Base-by-base conservation (phyloP, 768 basidiomycete species). In the Amanita inopinata region DNA sequence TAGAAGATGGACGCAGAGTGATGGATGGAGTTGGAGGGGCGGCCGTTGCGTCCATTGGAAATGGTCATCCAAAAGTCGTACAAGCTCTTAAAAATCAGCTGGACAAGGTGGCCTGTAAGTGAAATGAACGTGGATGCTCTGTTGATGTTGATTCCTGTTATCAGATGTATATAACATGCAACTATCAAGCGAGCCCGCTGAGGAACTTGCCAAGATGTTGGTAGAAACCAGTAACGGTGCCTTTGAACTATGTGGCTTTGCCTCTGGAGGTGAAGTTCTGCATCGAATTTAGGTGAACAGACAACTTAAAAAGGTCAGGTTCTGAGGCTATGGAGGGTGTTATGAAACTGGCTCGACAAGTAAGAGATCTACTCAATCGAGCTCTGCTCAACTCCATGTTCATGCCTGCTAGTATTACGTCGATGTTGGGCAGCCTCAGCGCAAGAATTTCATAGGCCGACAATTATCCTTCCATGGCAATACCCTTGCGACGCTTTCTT, bases 131-230 rank as follows among this genome's bases (percentile, higher is more conserved):
- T n/a, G n/a, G n/a, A 24, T 0, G 38, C 7, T 15, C 28, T 31
- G 38, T 25, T 6, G 18, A 38, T 10, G 17, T 14, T 14, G 30
- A 27, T 18, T 22, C 14, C 3, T 38, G 46, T 35, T 8, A n/a
- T n/a, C 17, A 89, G 88, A 90, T 70, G 81, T 87, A 4, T 92
- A 89, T 55, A 89, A 83, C 49, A 80, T 87, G 76, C 87, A 90
- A 55, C 56, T 89, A 14, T 80, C 85, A 5, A 90, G 78, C 49
- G 69, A 77, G 40, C 84, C 88, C 37, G 87, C 90, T 8, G 88
- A 92, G 53, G 74, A 78, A 38, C 70, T 93, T 18, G 87, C 88
- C 1, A 70, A 76, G 32, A 56, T 71, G 11, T 61, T 92, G 17
- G 63, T 87, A 3, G 68, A 73, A n/a, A 65, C 63, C 4, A 77